A percentile compares a stretch with the other conserved stretches of the same genome.
Evolutionary conservation across 2,329 filamentous ascomycete species (phyloP).

Genomic region (Tolypocladium guangdongense): DNA sequence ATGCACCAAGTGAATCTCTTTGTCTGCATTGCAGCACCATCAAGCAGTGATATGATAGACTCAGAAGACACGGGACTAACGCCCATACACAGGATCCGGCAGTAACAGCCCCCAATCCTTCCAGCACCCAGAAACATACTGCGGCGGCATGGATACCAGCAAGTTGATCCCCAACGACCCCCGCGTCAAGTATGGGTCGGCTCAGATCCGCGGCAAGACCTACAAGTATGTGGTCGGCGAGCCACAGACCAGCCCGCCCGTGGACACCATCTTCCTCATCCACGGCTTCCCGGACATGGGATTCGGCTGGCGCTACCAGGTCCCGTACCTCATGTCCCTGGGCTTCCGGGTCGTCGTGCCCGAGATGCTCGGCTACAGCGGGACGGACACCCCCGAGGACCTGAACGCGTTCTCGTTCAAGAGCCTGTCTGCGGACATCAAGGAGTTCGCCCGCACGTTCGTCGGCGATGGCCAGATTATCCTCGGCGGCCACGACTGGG

Average conservation of each 20-base stretch:
- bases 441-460: constrained; percentile 52
- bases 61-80: background rate
- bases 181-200: constrained; percentile 52
- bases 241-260: constrained; percentile 28
- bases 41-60: background rate
- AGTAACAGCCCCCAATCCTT: background rate
- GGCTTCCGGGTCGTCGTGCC: constrained; percentile 72
- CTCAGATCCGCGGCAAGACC: constrained; percentile 54
- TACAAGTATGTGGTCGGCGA: constrained; percentile 56
- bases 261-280: constrained; percentile 42
- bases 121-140: background rate
- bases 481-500: constrained; percentile 90
- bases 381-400: constrained; percentile 57
- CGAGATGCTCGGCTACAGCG: constrained; percentile 79
- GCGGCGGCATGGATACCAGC: constrained; percentile 38
- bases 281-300: constrained; percentile 78
- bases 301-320: constrained; percentile 83
- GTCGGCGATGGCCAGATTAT: constrained; percentile 48
- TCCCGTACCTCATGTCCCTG: constrained; percentile 61
- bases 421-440: constrained; percentile 63
- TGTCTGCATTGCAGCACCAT: background rate
- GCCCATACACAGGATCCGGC: background rate
- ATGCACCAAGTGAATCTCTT: background rate
- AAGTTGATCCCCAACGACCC: constrained; percentile 57
- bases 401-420: constrained; percentile 59